Conservation (phyloP, 176 grass and related monocot genomes). For the Oryza rufipogon region DNA sequence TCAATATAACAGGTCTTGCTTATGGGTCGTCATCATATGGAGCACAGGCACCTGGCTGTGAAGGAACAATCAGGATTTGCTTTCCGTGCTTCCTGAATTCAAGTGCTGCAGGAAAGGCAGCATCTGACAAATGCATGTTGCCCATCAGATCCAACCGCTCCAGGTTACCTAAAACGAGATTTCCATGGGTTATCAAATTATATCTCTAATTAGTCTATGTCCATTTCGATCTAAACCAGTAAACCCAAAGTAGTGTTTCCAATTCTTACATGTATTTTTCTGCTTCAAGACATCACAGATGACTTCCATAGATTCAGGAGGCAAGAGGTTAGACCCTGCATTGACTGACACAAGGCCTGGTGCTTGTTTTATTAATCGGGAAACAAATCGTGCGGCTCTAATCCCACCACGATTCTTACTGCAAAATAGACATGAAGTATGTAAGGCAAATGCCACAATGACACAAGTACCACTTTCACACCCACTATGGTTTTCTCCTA, state of each 20-base stretch:
- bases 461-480: neutral
- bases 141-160: conserved; percentile 47
- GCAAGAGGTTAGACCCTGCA: conserved; percentile 56
- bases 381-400: conserved; percentile 46
- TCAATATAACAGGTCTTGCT: neutral
- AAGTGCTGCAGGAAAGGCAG: conserved; percentile 28
- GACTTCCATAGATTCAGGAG: conserved; percentile 54
- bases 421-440: conserved; percentile 19
- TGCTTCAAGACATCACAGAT: conserved; percentile 51
- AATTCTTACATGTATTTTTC: conserved; percentile 38
- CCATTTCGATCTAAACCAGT: neutral
- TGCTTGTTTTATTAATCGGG: conserved; percentile 49
- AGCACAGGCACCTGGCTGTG: neutral
- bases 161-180: conserved; percentile 48
- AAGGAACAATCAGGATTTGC: conserved; percentile 44
- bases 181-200: neutral
- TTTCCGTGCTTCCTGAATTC: conserved; percentile 54
- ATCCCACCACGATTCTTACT: conserved; percentile 67
- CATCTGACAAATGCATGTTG: conserved; percentile 42
- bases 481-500: neutral
- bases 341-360: conserved; percentile 48
- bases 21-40: conserved; percentile 58
- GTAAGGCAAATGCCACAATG: neutral
- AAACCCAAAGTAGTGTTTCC: neutral
- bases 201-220: neutral